Percentiles rank a stretch among this genome's conserved stretches.
Evolutionary conservation across 208 protist genomes (phyloP).

Genomic region (Leishmania turanica): DNA sequence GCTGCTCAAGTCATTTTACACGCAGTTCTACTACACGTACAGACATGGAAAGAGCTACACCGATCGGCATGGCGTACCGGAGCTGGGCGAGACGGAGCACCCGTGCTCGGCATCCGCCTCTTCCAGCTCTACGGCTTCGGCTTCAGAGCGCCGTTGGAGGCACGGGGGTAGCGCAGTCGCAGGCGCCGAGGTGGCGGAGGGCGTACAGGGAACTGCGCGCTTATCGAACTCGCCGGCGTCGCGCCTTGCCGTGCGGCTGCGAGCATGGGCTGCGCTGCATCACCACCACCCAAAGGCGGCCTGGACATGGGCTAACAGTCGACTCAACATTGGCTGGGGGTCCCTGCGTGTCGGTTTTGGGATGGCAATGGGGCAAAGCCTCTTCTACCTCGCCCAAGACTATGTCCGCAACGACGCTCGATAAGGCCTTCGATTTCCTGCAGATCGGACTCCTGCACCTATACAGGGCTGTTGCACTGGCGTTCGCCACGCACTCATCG

Average conservation of each 20-base stretch:
- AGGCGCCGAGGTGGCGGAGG: background rate
- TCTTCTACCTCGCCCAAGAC: slow-evolving; percentile 82
- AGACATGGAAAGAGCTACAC: slow-evolving; percentile 71
- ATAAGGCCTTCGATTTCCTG: background rate
- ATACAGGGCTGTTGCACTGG: background rate
- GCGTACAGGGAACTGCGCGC: background rate
- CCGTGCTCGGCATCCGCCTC: background rate
- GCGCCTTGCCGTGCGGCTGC: slow-evolving; percentile 3
- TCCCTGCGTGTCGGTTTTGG: slow-evolving; percentile 87
- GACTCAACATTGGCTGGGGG: slow-evolving; percentile 91
- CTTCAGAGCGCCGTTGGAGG: background rate
- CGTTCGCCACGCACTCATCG: background rate
- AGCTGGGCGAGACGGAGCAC: slow-evolving; percentile 38
- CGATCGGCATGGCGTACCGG: slow-evolving; percentile 33
- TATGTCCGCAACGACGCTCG: slow-evolving; percentile 8
- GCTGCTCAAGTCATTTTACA: slow-evolving; percentile 77
- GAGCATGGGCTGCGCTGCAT: slow-evolving; percentile 22
- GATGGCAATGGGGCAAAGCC: slow-evolving; percentile 85
- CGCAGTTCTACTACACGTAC: slow-evolving; percentile 76
- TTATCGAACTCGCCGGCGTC: background rate
- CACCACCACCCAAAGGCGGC: slow-evolving; percentile 67
- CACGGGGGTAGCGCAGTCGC: background rate
- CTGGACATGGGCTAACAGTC: slow-evolving; percentile 80
- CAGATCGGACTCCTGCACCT: background rate
- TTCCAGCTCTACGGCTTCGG: background rate